Base-by-base conservation (phyloP, 768 basidiomycete species). In the Sporobolomyces roseus region DNA sequence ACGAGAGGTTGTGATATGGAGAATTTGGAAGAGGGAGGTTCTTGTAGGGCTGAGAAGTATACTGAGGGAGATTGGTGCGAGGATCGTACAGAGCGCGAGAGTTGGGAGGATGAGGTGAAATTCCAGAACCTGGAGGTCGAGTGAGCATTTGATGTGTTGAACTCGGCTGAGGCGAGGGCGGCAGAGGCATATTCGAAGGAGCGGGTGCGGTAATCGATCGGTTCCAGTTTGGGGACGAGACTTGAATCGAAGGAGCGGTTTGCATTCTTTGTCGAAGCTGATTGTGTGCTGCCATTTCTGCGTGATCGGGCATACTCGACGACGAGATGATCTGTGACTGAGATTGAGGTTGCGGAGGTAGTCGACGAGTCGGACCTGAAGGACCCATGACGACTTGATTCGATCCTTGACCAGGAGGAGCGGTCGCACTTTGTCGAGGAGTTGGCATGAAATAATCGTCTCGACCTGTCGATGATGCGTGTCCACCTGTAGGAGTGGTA, bases 1-100 rank as follows among this genome's bases (percentile, higher is more conserved):
- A 56, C 10, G 64, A 45, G 5, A 73, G 61, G 52, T 73, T 73
- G 67, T 73, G 71, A 61, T 69, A 73, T n/a, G 63, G 66, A 17
- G 63, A 49, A 19, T 56, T 48, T 2, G 66, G 60, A 3, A 64
- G 53, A 1, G 66, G 63, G n/a, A 72, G 53, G 53, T 65, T 71
- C 32, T 60, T 60, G 66, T 64, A 71, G 9, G 62, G 58, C 46
- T 70, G 63, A 23, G 32, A 41, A 23, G 21, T 33, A 53, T 70
- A 65, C 23, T 70, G 68, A 9, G 58, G 63, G 9, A 70, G 48
- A 1, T 30, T n/a, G 3, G 38, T 21, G 3, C 62, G 70, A 29
- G 64, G 65, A 33, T 71, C 64, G 30, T 29, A 21, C 1, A 48
- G 45, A 17, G 62, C 21, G 1, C 43, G 58, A 17, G 62, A 10